Evolutionary conservation across 306 rosid species (phyloP), one percentile per base, ranked within the genome.

Genomic region (Pyrus communis): DNA sequence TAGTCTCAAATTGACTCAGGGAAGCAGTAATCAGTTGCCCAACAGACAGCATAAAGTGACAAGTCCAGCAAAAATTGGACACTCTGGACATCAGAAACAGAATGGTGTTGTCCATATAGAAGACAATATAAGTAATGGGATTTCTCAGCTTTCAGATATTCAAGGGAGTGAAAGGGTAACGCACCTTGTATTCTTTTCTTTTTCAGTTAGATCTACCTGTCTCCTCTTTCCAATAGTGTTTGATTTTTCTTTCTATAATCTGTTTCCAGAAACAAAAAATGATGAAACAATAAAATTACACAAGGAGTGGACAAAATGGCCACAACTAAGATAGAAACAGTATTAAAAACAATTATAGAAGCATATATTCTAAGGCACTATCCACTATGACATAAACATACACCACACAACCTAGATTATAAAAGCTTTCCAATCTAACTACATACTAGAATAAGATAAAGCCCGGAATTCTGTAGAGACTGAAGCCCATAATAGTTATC

Each of bases 131-230:
- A 79, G 83, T 84, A 94, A 91, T 76, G 95, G 98, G 80, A 78
- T 57, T 86, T 79, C 83, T 23, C 82, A 80, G 67, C 85, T 80
- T 65, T 85, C 89, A 75, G 79, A 83, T 78, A 86, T 82, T n/a
- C 87, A 23, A 73, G 88, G 79, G 79, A 82, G 78, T 71, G 89
- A 91, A 79, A 84, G 75, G 89, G 96, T 91, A 87, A 83, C 78
- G 69, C 82, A 80, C 61, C 76, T 80, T 80, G 75, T 77, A 73
- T 78, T 82, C 77, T 86, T 74, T 73, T 80, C 9, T 70, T 33
- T 66, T 70, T 58, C 69, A 30, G 70, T 25, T 63, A 64, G 70
- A 21, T 68, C 69, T 77, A 17, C 38, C 75, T 52, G 58, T 58
- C 54, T 35, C 19, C 51, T 5, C 11, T 61, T 71, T 13, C 22